Percentiles rank a stretch among this genome's conserved stretches.
phyloP scores from a whole-genome alignment of 2,329 filamentous ascomycete genomes.

The Purpureocillium lavendulum region DNA sequence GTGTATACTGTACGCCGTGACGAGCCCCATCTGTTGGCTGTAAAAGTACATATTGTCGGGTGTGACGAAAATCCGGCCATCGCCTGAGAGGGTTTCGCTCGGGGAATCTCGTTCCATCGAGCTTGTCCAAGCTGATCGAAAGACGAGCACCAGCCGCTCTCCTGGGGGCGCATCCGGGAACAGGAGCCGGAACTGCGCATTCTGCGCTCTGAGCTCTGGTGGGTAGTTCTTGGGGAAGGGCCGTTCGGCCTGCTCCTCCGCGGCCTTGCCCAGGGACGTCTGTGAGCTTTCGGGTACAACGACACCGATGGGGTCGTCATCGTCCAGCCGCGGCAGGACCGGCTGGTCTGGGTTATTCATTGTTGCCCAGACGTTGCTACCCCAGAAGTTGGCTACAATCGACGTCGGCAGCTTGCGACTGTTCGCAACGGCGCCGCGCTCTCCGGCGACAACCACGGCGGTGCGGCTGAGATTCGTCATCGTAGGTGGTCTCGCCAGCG shows the following conservation, averaged over 20 bases:
- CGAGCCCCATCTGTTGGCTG: conserved; percentile 85
- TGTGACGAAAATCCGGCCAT: conserved; percentile 79
- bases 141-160: conserved; percentile 84
- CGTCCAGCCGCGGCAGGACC: conserved; percentile 21
- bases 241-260: conserved; percentile 29
- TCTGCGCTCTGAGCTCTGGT: conserved; percentile 71
- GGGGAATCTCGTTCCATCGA: conserved; percentile 33
- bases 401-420: conserved; percentile 71
- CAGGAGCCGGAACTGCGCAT: conserved; percentile 85
- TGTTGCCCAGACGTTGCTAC: conserved; percentile 66
- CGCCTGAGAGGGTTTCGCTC: conserved; percentile 43
- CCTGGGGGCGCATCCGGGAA: conserved; percentile 73
- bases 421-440: conserved; percentile 60
- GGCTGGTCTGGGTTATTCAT: conserved; percentile 19
- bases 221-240: conserved; percentile 72
- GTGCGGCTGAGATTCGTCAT: conserved; percentile 80
- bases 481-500: conserved; percentile 73
- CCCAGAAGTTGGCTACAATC: conserved; percentile 90
- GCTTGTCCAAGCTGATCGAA: conserved; percentile 77
- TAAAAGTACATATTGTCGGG: conserved; percentile 89
- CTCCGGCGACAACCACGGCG: conserved; percentile 73
- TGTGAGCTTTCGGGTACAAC: conserved; percentile 24
- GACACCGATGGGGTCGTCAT: conserved; percentile 33
- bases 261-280: conserved; percentile 15
- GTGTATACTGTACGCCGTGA: conserved; percentile 71